Base-by-base conservation (phyloP, 192 early-diverging fungal species). In the Spizellomyces sp. region DNA sequence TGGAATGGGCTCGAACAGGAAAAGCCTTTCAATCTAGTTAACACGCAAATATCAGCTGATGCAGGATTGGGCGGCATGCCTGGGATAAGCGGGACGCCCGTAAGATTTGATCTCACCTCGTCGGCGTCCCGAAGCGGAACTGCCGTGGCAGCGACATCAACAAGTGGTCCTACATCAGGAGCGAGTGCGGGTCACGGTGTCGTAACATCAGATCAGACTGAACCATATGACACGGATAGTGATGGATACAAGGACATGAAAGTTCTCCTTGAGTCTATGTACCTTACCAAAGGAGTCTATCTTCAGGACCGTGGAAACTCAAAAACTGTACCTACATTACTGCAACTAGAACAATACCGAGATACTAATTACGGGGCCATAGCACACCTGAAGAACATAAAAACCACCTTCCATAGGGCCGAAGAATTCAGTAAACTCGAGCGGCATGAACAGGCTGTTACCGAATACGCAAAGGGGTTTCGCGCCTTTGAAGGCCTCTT, bases 401-500 rank as follows among this genome's bases (percentile, higher is more conserved):
- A 65, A 44, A 46, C 19, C 17, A 54, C 63, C 6, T 73, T 73
- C 42, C 19, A 47, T 9, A n/a, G 14, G 15, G 73, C 66, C 27
- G 65, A 74, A 46, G n/a, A 48, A 15, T 56, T 21, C 57, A 21
- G 22, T 45, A 67, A 43, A 43, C 9, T 9, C 46, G 46, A 66
- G 50, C 21, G 62, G 22, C 59, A 66, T 50, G 19, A 21, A 10
- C 59, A 19, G 5, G 77, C 77, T 6, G 62, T 79, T 64, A 14
- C 45, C 6, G 73, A 66, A 47, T 63, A 76, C 55, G 62, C 56
- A 6, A 15, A 17, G 8, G 72, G 74, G 15, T 79, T 79, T 65
- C 14, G 61, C 8, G 22, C 63, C 19, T 70, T 77, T 46, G 45
- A 64, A 54, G 77, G 77, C n/a, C 17, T 79, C 6, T 76, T 79